Percentiles rank a stretch among this genome's conserved stretches.
These are phyloP conservation scores for Auricularia sp. DNA, from an alignment of 768 basidiomycete species.

Conservation along the genomic window DNA sequence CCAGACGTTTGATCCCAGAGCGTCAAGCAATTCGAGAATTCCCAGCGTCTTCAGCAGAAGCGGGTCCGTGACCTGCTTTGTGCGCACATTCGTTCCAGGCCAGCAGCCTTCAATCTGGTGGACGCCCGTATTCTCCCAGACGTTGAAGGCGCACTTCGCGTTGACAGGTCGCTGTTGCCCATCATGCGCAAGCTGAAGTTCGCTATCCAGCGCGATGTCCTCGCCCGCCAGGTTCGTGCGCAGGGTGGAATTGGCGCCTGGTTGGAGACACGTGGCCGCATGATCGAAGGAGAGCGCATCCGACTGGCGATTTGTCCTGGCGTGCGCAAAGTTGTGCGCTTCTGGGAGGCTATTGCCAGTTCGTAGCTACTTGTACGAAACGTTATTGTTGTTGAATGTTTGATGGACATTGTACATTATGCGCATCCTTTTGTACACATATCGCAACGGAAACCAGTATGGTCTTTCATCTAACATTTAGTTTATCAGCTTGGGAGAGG, in stretches of 20 bases:
- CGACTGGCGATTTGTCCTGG: constrained; percentile 60
- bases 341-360: constrained; percentile 38
- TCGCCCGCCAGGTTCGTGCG: constrained; percentile 47
- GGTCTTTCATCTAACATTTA: no score
- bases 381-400: neutral
- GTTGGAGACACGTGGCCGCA: constrained; percentile 33
- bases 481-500: no score
- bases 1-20: constrained; percentile 32
- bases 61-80: constrained; percentile 45
- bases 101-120: constrained; percentile 32
- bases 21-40: constrained; percentile 54
- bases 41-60: constrained; percentile 40
- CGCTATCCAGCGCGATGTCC: constrained; percentile 52
- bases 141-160: constrained; percentile 43
- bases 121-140: constrained; percentile 50
- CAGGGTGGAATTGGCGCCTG: constrained; percentile 36
- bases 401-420: no score
- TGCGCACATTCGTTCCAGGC: constrained; percentile 41
- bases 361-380: neutral
- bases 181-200: constrained; percentile 60
- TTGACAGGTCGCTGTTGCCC: constrained; percentile 55
- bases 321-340: constrained; percentile 44
- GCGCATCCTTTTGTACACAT: neutral
- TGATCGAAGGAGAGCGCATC: constrained; percentile 52
- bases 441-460: neutral